phyloP scores from a whole-genome alignment of 345 rosid genomes.

The Acer yangbiense region DNA sequence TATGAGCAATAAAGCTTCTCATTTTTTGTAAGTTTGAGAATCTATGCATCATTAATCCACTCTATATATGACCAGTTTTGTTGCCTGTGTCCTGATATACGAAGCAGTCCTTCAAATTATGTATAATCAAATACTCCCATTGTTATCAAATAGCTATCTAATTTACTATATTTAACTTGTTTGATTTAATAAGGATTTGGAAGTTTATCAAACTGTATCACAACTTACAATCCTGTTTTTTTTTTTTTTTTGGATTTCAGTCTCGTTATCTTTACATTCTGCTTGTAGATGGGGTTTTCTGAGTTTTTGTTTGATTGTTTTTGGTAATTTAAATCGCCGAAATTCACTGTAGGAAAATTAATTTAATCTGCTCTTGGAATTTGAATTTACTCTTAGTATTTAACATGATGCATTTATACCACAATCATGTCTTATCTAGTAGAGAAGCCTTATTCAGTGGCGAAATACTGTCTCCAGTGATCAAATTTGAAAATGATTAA shows the following conservation, averaged over 20 bases:
- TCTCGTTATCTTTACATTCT: not conserved
- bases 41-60: not conserved
- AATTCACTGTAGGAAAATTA: not conserved
- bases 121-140: no score
- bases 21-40: not conserved
- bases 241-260: not conserved
- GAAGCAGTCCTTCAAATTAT: no score
- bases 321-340: not conserved
- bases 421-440: not conserved
- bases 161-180: no score
- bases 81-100: not conserved
- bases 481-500: not conserved
- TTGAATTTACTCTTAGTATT: not conserved
- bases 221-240: no score
- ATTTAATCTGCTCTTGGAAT: not conserved
- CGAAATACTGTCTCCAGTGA: not conserved
- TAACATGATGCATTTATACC: not conserved
- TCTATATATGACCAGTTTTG: not conserved
- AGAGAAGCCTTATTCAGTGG: slow-evolving; percentile 1
- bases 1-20: not conserved
- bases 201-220: no score
- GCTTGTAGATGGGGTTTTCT: not conserved
- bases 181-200: no score
- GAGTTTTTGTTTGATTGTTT: not conserved
- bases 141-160: no score